A percentile compares a stretch with the other conserved stretches of the same genome.
These are phyloP conservation scores for Parietichytrium sp. DNA, from an alignment of 108 stramenopile species.

Conservation along the genomic window DNA sequence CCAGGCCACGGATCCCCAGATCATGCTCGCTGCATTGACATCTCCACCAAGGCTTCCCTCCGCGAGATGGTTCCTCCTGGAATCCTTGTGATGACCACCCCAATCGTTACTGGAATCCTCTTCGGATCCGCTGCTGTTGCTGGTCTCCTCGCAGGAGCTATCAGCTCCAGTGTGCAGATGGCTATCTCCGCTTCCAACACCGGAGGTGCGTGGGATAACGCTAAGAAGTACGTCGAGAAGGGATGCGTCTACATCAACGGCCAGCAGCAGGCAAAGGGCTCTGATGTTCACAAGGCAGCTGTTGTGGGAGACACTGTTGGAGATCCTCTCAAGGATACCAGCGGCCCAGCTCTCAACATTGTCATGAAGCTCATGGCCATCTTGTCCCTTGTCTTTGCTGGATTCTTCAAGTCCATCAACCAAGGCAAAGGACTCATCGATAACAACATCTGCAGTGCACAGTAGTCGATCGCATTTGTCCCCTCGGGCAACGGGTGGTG, in stretches of 20 bases:
- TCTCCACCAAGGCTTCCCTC: constrained; percentile 45
- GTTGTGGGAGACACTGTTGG: constrained; percentile 70
- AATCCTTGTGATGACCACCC: constrained; percentile 50
- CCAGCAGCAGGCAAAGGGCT: neutral
- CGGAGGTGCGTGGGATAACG: constrained; percentile 97
- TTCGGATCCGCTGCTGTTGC: constrained; percentile 51
- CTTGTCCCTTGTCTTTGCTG: constrained; percentile 73
- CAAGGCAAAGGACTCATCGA: constrained; percentile 42
- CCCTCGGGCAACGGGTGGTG: constrained; percentile 68
- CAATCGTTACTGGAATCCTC: constrained; percentile 49
- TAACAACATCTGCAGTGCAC: neutral
- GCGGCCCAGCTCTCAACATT: constrained; percentile 69
- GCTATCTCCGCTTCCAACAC: constrained; percentile 89
- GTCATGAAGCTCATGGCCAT: constrained; percentile 82
- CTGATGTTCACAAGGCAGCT: constrained; percentile 58
- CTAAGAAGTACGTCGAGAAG: constrained; percentile 83
- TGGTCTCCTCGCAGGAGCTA: constrained; percentile 72
- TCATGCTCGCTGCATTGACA: constrained; percentile 43
- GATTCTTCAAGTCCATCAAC: constrained; percentile 60
- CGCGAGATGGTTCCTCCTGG: constrained; percentile 62
- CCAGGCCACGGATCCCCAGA: constrained; percentile 36
- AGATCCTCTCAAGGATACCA: constrained; percentile 73
- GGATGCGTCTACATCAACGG: constrained; percentile 57
- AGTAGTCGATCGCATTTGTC: too few species aligned
- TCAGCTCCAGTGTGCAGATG: constrained; percentile 83